Evolutionary conservation across 148 eudicot genomes (phyloP).

Genomic region (Beta vulgaris): DNA sequence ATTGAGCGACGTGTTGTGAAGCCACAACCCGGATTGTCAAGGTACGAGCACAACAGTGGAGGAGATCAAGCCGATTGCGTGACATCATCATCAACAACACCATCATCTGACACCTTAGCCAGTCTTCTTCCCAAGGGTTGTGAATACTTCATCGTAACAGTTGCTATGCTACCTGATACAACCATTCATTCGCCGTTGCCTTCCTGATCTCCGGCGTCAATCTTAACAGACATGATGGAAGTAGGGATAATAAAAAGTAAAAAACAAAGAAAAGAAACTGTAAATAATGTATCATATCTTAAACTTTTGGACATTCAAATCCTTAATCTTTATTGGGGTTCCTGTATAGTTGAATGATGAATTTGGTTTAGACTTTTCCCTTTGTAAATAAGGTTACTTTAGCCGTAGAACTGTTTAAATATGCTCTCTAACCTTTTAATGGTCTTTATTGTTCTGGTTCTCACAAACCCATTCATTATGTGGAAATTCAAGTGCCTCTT

Average conservation of each 20-base stretch:
- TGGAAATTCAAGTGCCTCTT: no score
- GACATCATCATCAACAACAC: conserved; percentile 33
- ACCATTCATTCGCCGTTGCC: conserved; percentile 58
- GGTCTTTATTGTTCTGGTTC: no score
- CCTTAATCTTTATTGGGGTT: background rate
- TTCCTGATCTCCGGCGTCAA: conserved; percentile 70
- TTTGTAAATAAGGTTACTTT: conserved; percentile 23
- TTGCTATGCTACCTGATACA: conserved; percentile 85
- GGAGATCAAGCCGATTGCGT: conserved; percentile 31
- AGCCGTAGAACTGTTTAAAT: conserved; percentile 7
- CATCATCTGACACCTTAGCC: conserved; percentile 33
- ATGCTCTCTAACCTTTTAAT: background rate
- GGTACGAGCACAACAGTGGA: conserved; percentile 25
- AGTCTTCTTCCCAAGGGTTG: conserved; percentile 60
- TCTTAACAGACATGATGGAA: conserved; percentile 71
- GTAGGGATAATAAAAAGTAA: conserved; percentile 23
- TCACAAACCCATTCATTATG: no score
- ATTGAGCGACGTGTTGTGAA: conserved; percentile 67
- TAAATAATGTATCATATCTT: conserved; percentile 26
- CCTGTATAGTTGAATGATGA: conserved; percentile 28
- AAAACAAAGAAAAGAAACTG: background rate
- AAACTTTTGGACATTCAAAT: conserved; percentile 13
- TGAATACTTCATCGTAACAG: conserved; percentile 80
- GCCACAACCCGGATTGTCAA: conserved; percentile 27
- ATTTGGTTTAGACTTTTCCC: conserved; percentile 4